A percentile compares a stretch with the other conserved stretches of the same genome.
Evolutionary conservation across 768 basidiomycete genomes (phyloP).

Genomic region (Russula earlei): DNA sequence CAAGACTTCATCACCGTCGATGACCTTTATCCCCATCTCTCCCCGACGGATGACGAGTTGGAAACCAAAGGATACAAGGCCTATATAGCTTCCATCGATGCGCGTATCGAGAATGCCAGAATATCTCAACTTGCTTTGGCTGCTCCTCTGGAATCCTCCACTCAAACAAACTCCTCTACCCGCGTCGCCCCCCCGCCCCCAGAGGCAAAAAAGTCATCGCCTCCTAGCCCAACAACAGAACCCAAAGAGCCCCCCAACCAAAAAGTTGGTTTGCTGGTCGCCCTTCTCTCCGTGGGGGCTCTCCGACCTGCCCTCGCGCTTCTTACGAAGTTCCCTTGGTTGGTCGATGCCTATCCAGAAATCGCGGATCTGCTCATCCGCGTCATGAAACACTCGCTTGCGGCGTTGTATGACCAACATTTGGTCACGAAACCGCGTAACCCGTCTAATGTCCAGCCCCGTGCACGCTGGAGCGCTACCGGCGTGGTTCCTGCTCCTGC

Average conservation of each 20-base stretch:
- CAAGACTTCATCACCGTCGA: constrained; percentile 82
- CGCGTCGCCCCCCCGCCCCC: constrained; percentile 32
- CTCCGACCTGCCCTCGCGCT: constrained; percentile 69
- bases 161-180: constrained; percentile 32
- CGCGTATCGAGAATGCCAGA: constrained; percentile 60
- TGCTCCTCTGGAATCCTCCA: constrained; percentile 58
- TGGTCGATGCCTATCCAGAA: constrained; percentile 71
- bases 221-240: constrained; percentile 26
- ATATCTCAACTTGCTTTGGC: constrained; percentile 77
- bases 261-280: constrained; percentile 65
- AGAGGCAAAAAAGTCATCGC: constrained; percentile 27
- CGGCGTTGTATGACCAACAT: constrained; percentile 48
- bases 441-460: constrained; percentile 52
- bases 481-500: constrained; percentile 43
- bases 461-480: constrained; percentile 51
- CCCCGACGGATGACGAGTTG: constrained; percentile 74
- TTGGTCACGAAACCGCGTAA: constrained; percentile 51
- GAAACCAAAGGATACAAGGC: constrained; percentile 45
- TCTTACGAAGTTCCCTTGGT: constrained; percentile 75
- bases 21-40: constrained; percentile 85
- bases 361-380: constrained; percentile 83
- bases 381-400: constrained; percentile 57
- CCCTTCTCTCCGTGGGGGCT: constrained; percentile 82
- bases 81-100: constrained; percentile 52
- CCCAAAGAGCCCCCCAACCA: constrained; percentile 50